Evolutionary conservation across 169 alveolate genomes (phyloP), one percentile per base, ranked within the genome.

Genomic region (Plasmodium fragile): DNA sequence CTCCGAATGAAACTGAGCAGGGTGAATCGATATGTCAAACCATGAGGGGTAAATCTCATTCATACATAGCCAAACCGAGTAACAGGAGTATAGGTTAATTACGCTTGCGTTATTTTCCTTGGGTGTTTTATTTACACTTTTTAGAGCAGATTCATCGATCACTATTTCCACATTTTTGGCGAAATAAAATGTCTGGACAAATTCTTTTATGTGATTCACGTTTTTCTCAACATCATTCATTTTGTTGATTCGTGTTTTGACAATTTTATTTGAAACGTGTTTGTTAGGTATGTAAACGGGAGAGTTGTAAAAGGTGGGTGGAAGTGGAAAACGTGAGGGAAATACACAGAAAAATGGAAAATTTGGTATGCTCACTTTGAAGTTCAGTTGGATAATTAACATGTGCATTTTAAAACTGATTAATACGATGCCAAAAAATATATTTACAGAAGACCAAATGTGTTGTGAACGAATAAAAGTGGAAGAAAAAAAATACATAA

Each of bases 11-110:
- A 87, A 87, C 39, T 87, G 93, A 55, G 93, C 93, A n/a, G 93
- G 93, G 81, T 87, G 93, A 28, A 87, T 87, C 5, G 93, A 87
- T 22, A 87, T 75, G 71, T 87, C 93, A 78, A 87, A 87, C 93
- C 93, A 87, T 28, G 93, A 75, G 25, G 93, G 93, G 55, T 87
- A 87, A 78, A 87, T 87, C 81, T 87, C 93, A 77, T 87, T 87
- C 93, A 87, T 87, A 34, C 93, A 87, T n/a, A 87, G 81, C 93
- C 93, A 87, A 71, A 87, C 36, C 18, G 93, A n/a, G 72, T 87
- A 87, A 7, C 82, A 87, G 25, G 93, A 71, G 81, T 87, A 87
- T 43, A 87, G 32, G 81, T 87, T 87, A 43, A 84, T 73, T 78
- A 78, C 39, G 70, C 69, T 78, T 59, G 77, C 43, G 77, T 69